These are phyloP conservation scores for Chloromonas sp. DNA, from an alignment of 163 green algal genomes.

Conservation along the genomic window DNA sequence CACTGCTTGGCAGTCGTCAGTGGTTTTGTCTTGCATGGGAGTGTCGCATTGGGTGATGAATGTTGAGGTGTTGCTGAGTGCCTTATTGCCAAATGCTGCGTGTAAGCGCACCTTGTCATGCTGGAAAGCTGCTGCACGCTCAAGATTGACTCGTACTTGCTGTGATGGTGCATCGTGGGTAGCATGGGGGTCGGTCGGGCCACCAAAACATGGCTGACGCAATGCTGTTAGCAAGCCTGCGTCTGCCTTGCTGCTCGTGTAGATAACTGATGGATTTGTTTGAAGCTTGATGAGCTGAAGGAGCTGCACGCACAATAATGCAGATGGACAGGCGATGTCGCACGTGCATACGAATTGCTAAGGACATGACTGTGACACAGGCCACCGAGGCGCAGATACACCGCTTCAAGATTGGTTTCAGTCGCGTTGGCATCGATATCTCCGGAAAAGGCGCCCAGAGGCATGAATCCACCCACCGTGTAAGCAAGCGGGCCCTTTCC, in stretches of 20 bases:
- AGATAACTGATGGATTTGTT: constrained; percentile 40
- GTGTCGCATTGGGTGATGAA: too few species aligned
- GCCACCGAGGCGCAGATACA: not conserved
- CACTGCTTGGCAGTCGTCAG: too few species aligned
- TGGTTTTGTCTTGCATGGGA: too few species aligned
- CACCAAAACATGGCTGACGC: not conserved
- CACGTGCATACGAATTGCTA: not conserved
- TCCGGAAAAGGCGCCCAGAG: not conserved
- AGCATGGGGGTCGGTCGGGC: not conserved
- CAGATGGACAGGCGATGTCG: not conserved
- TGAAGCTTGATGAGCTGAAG: constrained; percentile 67
- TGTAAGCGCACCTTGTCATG: constrained; percentile 29
- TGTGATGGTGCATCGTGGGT: not conserved
- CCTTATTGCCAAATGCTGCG: too few species aligned
- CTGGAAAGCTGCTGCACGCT: constrained; percentile 38
- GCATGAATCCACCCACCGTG: not conserved
- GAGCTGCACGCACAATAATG: constrained; percentile 27
- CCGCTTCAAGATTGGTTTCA: not conserved
- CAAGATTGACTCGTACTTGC: constrained; percentile 26
- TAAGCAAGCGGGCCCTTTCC: not conserved
- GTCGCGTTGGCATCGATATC: not conserved
- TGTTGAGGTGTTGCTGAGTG: too few species aligned
- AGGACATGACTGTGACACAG: too few species aligned
- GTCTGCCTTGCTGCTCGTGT: constrained; percentile 41
- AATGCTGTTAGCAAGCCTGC: constrained; percentile 21